phyloP scores from a whole-genome alignment of 306 rosid genomes.

The Prunus mongolica region DNA sequence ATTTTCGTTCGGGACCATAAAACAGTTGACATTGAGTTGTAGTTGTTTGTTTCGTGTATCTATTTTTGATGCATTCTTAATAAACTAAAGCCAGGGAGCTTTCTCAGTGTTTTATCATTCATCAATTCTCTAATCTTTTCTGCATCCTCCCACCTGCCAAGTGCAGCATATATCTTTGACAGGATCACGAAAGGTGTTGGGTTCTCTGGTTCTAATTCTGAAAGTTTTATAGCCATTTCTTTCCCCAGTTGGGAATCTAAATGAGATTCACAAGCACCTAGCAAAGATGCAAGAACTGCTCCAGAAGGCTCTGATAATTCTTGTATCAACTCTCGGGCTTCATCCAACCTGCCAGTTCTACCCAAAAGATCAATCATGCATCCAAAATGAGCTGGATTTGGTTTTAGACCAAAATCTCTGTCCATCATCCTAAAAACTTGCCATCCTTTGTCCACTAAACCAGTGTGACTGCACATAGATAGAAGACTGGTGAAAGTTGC shows the following conservation, averaged over 20 bases:
- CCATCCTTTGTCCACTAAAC: conserved; percentile 61
- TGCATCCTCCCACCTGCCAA: conserved; percentile 74
- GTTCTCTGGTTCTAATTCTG: conserved; percentile 56
- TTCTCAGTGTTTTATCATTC: conserved; percentile 42
- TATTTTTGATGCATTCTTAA: conserved; percentile 38
- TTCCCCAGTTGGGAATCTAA: conserved; percentile 53
- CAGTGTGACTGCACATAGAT: conserved; percentile 69
- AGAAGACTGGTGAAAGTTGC: conserved; percentile 63
- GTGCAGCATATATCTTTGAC: conserved; percentile 63
- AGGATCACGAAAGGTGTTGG: conserved; percentile 56
- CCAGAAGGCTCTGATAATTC: conserved; percentile 53
- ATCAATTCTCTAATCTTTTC: conserved; percentile 59
- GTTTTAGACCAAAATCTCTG: conserved; percentile 47
- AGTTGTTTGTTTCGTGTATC: conserved; percentile 16
- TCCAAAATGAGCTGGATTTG: conserved; percentile 52
- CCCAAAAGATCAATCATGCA: conserved; percentile 71
- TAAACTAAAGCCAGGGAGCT: conserved; percentile 58
- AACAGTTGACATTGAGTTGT: conserved; percentile 22
- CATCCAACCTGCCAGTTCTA: conserved; percentile 55
- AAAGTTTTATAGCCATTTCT: conserved; percentile 53
- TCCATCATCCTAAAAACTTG: conserved; percentile 53
- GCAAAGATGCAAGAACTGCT: conserved; percentile 61
- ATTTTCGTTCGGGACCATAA: conserved; percentile 17
- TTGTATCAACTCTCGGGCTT: conserved; percentile 42
- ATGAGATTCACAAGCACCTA: conserved; percentile 57